Evolutionary conservation across 2,329 filamentous ascomycete genomes (phyloP).

Genomic region (Neofusicoccum ribis): DNA sequence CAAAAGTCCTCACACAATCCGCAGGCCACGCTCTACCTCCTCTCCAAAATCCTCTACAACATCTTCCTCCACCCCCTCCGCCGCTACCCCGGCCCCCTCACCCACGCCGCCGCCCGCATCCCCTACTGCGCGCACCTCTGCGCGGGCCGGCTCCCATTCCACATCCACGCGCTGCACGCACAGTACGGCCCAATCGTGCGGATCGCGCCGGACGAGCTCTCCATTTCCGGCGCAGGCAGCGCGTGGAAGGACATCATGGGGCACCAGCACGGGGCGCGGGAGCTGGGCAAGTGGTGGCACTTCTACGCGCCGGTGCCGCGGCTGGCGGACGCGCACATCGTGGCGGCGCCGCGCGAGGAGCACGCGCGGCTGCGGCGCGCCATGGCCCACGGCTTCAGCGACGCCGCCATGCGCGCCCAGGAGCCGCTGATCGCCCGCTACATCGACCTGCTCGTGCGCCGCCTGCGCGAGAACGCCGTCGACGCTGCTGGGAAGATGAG

Average conservation of each 20-base stretch:
- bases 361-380: too few species aligned
- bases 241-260: conserved; percentile 41
- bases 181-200: conserved; percentile 46
- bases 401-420: conserved; percentile 53
- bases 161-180: conserved; percentile 37
- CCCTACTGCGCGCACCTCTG: conserved; percentile 32
- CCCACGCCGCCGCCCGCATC: conserved; percentile 32
- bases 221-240: conserved; percentile 43
- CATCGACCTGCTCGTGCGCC: too few species aligned
- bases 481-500: too few species aligned
- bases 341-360: conserved; percentile 43
- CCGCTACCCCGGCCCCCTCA: conserved; percentile 46
- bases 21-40: conserved; percentile 19
- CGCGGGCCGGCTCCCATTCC: conserved; percentile 29
- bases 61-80: conserved; percentile 47
- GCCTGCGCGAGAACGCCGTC: too few species aligned
- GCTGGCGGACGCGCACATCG: conserved; percentile 38
- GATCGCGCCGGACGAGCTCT: conserved; percentile 43
- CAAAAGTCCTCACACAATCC: not conserved
- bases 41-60: conserved; percentile 34
- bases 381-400: too few species aligned
- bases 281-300: conserved; percentile 29
- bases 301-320: conserved; percentile 28
- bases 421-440: too few species aligned
- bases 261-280: conserved; percentile 27